Evolutionary conservation across 306 rosid species (phyloP).

Genomic region (Begonia peltatifolia): DNA sequence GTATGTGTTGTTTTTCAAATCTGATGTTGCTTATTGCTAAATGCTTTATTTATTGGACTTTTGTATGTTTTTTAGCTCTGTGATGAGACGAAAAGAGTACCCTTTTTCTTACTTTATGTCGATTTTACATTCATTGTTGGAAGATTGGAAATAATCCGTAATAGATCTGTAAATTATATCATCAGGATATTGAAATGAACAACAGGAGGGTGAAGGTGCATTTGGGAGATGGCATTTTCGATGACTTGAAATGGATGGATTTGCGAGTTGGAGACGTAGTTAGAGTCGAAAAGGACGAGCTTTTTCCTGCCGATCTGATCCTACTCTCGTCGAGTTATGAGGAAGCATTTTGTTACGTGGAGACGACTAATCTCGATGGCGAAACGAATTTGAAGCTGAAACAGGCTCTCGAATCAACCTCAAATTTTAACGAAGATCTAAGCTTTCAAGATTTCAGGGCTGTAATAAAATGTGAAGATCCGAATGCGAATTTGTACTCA

Average conservation of each 20-base stretch:
- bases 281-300: slow-evolving; percentile 78
- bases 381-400: slow-evolving; percentile 91
- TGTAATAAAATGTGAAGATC: slow-evolving; percentile 75
- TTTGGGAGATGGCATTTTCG: slow-evolving; percentile 43
- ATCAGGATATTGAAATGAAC: slow-evolving; percentile 85
- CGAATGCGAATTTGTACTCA: slow-evolving; percentile 84
- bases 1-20: no score
- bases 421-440: slow-evolving; percentile 52
- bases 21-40: no score
- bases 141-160: neutral
- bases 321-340: slow-evolving; percentile 78
- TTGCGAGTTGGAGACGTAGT: slow-evolving; percentile 83
- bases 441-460: slow-evolving; percentile 56
- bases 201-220: slow-evolving; percentile 74
- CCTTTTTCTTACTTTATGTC: neutral
- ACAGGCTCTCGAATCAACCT: slow-evolving; percentile 63
- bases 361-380: slow-evolving; percentile 90
- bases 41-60: no score
- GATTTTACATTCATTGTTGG: neutral
- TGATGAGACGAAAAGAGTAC: no score
- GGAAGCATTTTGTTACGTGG: slow-evolving; percentile 87
- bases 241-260: slow-evolving; percentile 65
- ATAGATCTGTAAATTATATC: slow-evolving; percentile 3
- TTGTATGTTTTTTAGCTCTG: no score
- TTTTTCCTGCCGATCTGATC: slow-evolving; percentile 96